phyloP scores from a whole-genome alignment of 2,329 filamentous ascomycete genomes.

The Venturia nashicola region DNA sequence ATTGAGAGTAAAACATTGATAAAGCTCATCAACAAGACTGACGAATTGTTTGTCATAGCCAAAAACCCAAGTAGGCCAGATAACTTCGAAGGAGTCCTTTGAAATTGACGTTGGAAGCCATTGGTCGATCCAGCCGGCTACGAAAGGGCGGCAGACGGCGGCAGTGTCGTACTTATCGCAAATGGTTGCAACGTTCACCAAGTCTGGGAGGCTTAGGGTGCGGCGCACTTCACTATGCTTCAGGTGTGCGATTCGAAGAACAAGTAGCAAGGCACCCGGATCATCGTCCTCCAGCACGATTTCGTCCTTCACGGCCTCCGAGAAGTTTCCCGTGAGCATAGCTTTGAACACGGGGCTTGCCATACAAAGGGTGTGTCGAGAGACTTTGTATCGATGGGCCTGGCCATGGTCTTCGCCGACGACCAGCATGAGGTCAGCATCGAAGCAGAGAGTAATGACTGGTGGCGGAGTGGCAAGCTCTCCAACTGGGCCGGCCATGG shows the following conservation, averaged over 20 bases:
- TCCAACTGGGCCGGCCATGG: not conserved
- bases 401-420: not conserved
- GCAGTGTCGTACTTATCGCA: conserved; percentile 3
- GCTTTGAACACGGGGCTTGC: not conserved
- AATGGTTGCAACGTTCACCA: not conserved
- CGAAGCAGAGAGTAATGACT: not conserved
- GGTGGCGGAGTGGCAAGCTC: not conserved
- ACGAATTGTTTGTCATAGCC: not conserved
- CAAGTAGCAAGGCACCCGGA: not conserved
- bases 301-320: not conserved
- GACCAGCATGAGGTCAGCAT: not conserved
- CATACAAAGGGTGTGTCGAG: not conserved
- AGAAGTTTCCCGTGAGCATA: not conserved
- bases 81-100: not conserved
- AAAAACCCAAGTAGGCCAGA: not conserved
- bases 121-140: not conserved
- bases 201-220: not conserved
- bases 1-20: not conserved
- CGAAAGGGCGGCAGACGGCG: not conserved
- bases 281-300: not conserved
- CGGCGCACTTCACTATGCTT: not conserved
- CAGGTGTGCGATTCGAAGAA: not conserved
- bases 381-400: not conserved
- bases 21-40: not conserved
- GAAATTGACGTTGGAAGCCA: not conserved